Conservation (phyloP, 306 rosid species). For the Citrullus colocynthis region DNA sequence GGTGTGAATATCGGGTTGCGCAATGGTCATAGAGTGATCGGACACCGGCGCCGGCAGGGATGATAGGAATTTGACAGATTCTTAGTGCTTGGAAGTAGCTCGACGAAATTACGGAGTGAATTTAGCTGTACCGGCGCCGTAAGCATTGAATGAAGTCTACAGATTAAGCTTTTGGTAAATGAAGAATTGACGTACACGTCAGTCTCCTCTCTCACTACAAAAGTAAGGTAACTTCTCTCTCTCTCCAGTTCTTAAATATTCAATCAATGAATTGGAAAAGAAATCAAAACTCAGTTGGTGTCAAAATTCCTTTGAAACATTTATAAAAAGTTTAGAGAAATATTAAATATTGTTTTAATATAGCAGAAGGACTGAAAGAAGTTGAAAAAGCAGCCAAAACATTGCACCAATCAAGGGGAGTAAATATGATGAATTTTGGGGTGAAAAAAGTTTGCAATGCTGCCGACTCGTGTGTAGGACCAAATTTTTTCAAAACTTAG, state of each 20-base stretch:
- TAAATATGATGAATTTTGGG: not conserved
- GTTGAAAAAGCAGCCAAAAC: not conserved
- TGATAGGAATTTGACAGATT: not conserved
- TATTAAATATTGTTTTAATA: too few relatives aligned
- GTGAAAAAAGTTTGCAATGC: not conserved
- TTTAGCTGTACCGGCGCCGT: not conserved
- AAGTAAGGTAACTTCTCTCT: not conserved
- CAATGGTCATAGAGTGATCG: not conserved
- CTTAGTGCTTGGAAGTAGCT: not conserved
- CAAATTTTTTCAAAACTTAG: not conserved
- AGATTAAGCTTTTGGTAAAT: not conserved
- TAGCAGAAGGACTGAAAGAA: too few relatives aligned
- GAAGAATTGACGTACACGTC: not conserved
- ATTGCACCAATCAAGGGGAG: not conserved
- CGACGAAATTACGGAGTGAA: not conserved
- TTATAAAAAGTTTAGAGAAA: too few relatives aligned
- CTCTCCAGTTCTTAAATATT: not conserved
- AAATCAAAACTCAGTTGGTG: too few relatives aligned
- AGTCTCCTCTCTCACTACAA: not conserved
- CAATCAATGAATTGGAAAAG: too few relatives aligned
- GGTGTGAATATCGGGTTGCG: not conserved
- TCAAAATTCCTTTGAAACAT: too few relatives aligned
- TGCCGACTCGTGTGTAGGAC: not conserved
- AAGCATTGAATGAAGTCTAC: not conserved
- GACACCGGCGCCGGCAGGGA: not conserved